Base-by-base conservation (phyloP, 352 stramenopile species). In the Nothophytophthora sp. region DNA sequence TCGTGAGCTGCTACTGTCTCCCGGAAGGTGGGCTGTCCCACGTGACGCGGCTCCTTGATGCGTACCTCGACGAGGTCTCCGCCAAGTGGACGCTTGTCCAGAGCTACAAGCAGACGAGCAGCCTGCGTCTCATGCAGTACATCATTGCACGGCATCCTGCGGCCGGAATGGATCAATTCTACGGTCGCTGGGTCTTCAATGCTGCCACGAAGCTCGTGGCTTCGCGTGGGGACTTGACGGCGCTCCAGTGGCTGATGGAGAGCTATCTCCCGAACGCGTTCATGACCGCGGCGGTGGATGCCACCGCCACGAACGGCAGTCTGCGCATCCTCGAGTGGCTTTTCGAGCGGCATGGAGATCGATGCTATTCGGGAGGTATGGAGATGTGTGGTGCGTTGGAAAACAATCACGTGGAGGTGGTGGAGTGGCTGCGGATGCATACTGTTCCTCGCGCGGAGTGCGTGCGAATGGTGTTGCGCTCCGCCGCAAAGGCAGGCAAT, bases 361-460 rank as follows among this genome's bases (percentile, higher is more conserved):
- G 16, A 4, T 30, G 38, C 2, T 52, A 42, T 33, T 52, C 32
- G 44, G 39, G 44, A 13, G 32, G 30, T 7, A 22, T 41, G 13
- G 43, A 33, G 18, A 50, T 50, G 43, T 35, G 29, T 15, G 29
- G 29, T 15, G 29, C 29, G 5, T 12, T 35, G 29, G 5, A 55
- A 9, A 76, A 76, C 34, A 67, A 67, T 16, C 68, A 73, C 22
- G 27, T 80, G n/a, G 20, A 51, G 1, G 50, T 73, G 0, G 44
- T 83, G 12, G 20, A 73, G 36, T 83, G 66, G 60, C 63, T 80
- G 0, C 52, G 71, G 24, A 22, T 51, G 33, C 38, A 73, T 55
- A 15, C 29, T 16, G 9, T 15, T 35, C 29, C 29, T 4, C 29
- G 9, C 12, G 12, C 13, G 10, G 29, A 35, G 29, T 35, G 29